phyloP scores from a whole-genome alignment of 306 rosid species.

The Cyclanthera cordifolia region DNA sequence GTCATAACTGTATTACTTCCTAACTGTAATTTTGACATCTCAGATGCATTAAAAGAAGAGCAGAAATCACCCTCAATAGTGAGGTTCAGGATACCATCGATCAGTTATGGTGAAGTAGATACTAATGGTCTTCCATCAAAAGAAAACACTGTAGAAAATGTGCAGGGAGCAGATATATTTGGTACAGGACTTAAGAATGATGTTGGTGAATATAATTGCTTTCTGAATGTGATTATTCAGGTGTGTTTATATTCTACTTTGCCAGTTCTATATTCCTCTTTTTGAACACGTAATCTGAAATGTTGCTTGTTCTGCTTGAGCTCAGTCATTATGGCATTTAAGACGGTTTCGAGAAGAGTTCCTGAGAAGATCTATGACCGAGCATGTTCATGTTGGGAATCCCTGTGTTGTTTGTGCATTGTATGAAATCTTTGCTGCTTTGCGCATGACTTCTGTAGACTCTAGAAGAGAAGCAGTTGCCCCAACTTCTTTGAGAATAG shows the following conservation, averaged over 20 bases:
- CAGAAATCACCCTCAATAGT: conserved; percentile 33
- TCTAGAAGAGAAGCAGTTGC: conserved; percentile 66
- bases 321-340: conserved; percentile 93
- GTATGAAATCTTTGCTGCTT: conserved; percentile 60
- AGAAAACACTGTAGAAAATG: conserved; percentile 26
- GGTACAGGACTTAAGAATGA: conserved; percentile 94
- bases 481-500: conserved; percentile 80
- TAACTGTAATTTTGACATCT: conserved; percentile 22
- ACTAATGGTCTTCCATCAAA: conserved; percentile 22
- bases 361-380: conserved; percentile 57
- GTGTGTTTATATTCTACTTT: conserved; percentile 22
- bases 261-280: neutral
- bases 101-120: conserved; percentile 37
- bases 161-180: conserved; percentile 30
- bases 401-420: conserved; percentile 96
- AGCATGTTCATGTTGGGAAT: conserved; percentile 77
- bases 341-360: conserved; percentile 67
- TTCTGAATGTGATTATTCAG: conserved; percentile 95
- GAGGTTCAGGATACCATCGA: conserved; percentile 27
- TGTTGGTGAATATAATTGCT: conserved; percentile 99
- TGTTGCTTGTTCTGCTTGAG: conserved; percentile 16
- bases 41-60: conserved; percentile 66
- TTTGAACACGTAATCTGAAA: conserved; percentile 23
- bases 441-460: conserved; percentile 56
- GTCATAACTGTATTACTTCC: conserved; percentile 18